Evolutionary conservation across 192 early-diverging fungal genomes (phyloP).

Genomic region (Neocallimastix lanati): DNA sequence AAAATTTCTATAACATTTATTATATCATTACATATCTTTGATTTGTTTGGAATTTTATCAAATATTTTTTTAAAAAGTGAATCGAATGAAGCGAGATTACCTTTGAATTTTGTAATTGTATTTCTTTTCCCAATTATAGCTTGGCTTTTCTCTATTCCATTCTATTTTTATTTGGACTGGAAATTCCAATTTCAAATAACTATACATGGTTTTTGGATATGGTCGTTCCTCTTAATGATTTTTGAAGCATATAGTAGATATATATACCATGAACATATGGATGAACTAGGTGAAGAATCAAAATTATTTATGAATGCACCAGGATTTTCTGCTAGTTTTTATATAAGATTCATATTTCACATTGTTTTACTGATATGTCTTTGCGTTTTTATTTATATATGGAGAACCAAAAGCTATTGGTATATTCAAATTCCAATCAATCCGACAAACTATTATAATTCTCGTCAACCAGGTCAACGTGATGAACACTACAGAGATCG

Average conservation of each 20-base stretch:
- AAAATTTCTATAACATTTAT: neutral
- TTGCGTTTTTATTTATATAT: neutral
- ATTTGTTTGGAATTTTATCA: neutral
- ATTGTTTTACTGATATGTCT: neutral
- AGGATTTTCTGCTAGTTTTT: neutral
- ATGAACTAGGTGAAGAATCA: neutral
- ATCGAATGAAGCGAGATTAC: neutral
- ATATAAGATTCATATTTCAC: neutral
- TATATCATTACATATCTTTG: neutral
- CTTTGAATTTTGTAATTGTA: neutral
- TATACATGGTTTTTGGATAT: neutral
- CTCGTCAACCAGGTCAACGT: neutral
- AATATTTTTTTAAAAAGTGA: neutral
- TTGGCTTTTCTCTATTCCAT: neutral
- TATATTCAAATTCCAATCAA: neutral
- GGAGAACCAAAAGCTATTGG: neutral
- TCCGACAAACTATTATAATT: neutral
- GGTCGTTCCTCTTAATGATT: neutral
- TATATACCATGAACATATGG: neutral
- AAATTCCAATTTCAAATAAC: neutral
- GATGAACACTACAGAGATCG: neutral
- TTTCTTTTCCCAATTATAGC: neutral
- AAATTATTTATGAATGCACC: neutral
- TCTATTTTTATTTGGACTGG: neutral
- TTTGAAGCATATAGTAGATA: neutral